Base-by-base conservation (phyloP, 2,329 filamentous ascomycete species). In the Coleophoma crateriformis region DNA sequence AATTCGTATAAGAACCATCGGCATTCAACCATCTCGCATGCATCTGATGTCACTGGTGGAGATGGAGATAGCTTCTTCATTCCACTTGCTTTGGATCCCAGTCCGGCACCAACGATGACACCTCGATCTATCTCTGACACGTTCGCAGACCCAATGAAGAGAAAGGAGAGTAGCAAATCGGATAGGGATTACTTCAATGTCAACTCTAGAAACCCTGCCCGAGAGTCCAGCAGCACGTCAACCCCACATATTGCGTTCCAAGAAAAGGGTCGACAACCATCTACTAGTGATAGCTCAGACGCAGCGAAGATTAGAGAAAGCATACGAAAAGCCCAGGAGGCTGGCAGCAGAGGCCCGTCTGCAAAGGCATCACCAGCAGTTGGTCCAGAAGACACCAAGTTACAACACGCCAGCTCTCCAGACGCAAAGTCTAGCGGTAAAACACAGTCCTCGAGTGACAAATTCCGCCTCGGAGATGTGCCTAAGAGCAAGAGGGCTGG, bases 221-320 rank as follows among this genome's bases (percentile, higher is more conserved):
- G 68, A 14, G 56, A 61, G 7, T 62, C 61, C 14, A 77, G 78
- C 40, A 77, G 73, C 49, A 66, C 71, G 51, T 79, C 83, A 2
- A 90, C 88, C 14, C 89, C 90, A n/a, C 90, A 96, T 62, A 95
- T 95, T 60, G 87, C 90, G 19, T 95, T 90, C 64, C 90, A 95
- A 65, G 89, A 95, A 61, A 94, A 91, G 67, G 81, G 82, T 2
- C 80, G 87, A 41, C 77, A 82, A 52, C 69, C 76, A 4, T 84
- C 83, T 1, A 80, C 82, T 3, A 27, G 7, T 10, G 81, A 85
- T 11, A 70, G 81, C 20, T 74, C 81, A 32, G 78, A 77, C 35
- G 71, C 75, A 1, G 72, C 78, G 43, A 60, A 67, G 70, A 45
- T 70, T 72, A 50, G 68, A 64, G 54, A 76, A 68, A 59, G 78